These are phyloP conservation scores for Phytopythium delawarense DNA, from an alignment of 352 stramenopile species.

Conservation along the genomic window DNA sequence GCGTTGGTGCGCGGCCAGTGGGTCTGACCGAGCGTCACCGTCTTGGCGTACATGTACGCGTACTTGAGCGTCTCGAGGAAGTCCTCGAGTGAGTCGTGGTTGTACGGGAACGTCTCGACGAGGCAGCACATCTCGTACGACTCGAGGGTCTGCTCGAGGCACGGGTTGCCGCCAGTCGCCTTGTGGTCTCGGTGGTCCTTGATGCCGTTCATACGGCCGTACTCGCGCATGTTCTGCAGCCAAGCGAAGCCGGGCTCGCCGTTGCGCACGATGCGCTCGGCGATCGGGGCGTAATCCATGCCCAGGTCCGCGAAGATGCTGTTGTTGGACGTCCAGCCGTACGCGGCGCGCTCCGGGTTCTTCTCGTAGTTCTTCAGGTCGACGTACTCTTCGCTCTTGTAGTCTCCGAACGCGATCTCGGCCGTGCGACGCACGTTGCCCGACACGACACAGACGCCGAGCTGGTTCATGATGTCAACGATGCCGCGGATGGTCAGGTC, in stretches of 20 bases:
- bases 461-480: constrained; percentile 93
- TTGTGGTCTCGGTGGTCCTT: constrained; percentile 77
- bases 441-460: constrained; percentile 87
- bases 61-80: constrained; percentile 85
- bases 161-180: constrained; percentile 89
- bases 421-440: constrained; percentile 92
- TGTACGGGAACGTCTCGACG: constrained; percentile 91
- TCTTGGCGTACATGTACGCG: constrained; percentile 93
- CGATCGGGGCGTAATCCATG: constrained; percentile 91
- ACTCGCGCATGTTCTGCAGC: constrained; percentile 92
- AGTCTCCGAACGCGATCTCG: constrained; percentile 93
- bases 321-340: constrained; percentile 94
- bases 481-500: constrained; percentile 72
- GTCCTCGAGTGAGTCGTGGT: constrained; percentile 84
- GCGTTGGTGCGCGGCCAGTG: constrained; percentile 91
- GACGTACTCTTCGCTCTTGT: constrained; percentile 82
- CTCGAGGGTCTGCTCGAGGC: constrained; percentile 89
- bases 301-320: constrained; percentile 90
- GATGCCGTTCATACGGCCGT: constrained; percentile 86
- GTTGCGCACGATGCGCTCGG: constrained; percentile 80
- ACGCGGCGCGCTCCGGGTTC: constrained; percentile 85
- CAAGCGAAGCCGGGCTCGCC: constrained; percentile 93
- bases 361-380: constrained; percentile 91
- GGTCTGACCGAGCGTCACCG: constrained; percentile 89
- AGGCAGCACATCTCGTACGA: constrained; percentile 95